Evolutionary conservation across 805 yeast genomes (phyloP).

Genomic region (Pichia thaimueangensis): DNA sequence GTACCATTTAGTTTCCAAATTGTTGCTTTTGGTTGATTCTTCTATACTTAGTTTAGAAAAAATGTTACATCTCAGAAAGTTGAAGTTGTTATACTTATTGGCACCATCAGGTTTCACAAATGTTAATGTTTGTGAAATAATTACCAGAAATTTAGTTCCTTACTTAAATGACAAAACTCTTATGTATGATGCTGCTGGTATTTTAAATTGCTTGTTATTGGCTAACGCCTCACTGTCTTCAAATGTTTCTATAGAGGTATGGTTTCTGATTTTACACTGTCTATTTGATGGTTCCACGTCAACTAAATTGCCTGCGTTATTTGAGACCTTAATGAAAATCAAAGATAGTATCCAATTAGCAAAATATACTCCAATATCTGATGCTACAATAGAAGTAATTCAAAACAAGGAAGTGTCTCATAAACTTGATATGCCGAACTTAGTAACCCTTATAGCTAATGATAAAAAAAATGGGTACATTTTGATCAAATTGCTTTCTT

Average conservation of each 20-base stretch:
- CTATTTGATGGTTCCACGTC: neutral
- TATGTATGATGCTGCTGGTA: constrained; percentile 22
- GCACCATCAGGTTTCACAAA: constrained; percentile 18
- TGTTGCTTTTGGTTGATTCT: constrained; percentile 23
- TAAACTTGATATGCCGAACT: neutral
- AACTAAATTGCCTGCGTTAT: neutral
- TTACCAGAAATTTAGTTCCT: constrained; percentile 7
- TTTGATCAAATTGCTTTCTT: constrained; percentile 1
- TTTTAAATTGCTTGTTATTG: constrained; percentile 21
- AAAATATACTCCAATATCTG: neutral
- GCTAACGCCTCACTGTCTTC: neutral
- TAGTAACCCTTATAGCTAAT: neutral
- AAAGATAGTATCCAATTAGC: neutral
- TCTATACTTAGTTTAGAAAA: constrained; percentile 23
- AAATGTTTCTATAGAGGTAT: neutral
- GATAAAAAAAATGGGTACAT: neutral
- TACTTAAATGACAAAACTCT: constrained; percentile 18
- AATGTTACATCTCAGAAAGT: constrained; percentile 27
- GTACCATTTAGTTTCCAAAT: constrained; percentile 34
- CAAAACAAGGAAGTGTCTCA: neutral
- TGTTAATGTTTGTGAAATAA: constrained; percentile 15
- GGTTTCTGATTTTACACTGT: neutral
- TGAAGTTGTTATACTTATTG: constrained; percentile 33
- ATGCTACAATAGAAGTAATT: neutral
- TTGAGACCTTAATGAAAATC: neutral